Base-by-base conservation (phyloP, 768 basidiomycete species). In the Fibroporia radiculosa region DNA sequence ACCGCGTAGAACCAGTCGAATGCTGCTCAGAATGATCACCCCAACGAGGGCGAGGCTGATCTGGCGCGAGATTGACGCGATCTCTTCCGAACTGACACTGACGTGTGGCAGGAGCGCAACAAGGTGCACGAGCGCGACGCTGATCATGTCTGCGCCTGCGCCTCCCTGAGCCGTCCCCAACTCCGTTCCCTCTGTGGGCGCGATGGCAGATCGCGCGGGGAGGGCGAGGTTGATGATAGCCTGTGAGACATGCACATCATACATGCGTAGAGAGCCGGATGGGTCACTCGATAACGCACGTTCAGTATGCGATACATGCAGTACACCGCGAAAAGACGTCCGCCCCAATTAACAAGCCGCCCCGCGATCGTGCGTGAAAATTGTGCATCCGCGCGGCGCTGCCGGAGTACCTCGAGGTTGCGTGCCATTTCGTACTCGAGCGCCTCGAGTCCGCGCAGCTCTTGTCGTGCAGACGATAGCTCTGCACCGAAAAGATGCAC, bases 11-110 rank as follows among this genome's bases (percentile, higher is more conserved):
- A 91, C 84, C 3, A 77, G 66, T 25, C 85, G 68, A 26, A 92
- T 73, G 47, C 82, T 86, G 37, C 74, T 80, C 14, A 86, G 54
- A 47, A 92, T 84, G 57, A 92, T 85, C 37, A 77, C 63, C 12
- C 89, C 89, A 23, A 90, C 83, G 12, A 92, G 70, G 1, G 69
- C 65, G 6, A 91, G 68, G 56, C 85, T 86, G 22, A 75, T 67
- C 50, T 78, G 77, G 18, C 73, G 66, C 13, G 74, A 72, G 40
- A 74, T 49, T n/a, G 66, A 63, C 8, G 65, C 64, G 2, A 72
- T 53, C 16, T 66, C 62, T 26, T 68, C 63, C 32, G 50, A 47
- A 4, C 52, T 47, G 3, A 63, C 51, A 23, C 61, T 56, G n/a
- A 62, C 56, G 23, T 55, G 53, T 2, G 71, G 69, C 1, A 71